Evolutionary conservation across 1,284 basidiomycete species (phyloP), one percentile per base, ranked within the genome.

Genomic region (Cutaneotrichosporon dermatis): DNA sequence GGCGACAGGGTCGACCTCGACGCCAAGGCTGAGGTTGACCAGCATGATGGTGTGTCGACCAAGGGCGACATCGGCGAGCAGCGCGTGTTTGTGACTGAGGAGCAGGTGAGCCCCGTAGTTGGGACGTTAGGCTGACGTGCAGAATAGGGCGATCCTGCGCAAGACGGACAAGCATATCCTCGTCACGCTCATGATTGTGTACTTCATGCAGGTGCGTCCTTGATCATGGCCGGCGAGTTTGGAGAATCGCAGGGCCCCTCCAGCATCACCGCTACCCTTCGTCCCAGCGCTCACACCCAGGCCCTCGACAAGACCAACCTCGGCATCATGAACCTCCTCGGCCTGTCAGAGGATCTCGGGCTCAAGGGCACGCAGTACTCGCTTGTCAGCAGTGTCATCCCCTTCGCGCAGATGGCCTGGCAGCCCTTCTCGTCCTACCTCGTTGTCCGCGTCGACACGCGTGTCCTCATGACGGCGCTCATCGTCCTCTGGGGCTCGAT

Each of bases 391-490:
- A 66, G 68, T n/a, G 69, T 75, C 58, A 69, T 70, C 58, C 69
- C 72, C n/a, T 71, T 75, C 41, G 72, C 73, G 4, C 73, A 75
- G 54, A 67, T 78, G 53, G 74, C 61, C 0, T 75, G 72, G 71
- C 72, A 75, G 65, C 77, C 77, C 4, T 74, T 79, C 64, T 70
- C 68, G 2, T 73, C 76, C 3, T 76, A 72, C 62, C 59, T 79
- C 25, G 66, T 79, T 44, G 76, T 79, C 44, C 65, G 66, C 33
- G 64, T 76, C 3, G 71, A 72, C 16, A 57, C 73, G 33, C 64
- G 74, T 36, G 57, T 66, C 50, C 67, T 76, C 42, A 77, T 77
- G 77, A 69, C 74, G 15, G 55, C 63, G 48, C 63, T 76, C 48
- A 64, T 73, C 9, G 70, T 74, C 49, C 61, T 64, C 16, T 76